Evolutionary conservation across 176 grass and related monocot species (phyloP).

Genomic region (Leersia perrieri): DNA sequence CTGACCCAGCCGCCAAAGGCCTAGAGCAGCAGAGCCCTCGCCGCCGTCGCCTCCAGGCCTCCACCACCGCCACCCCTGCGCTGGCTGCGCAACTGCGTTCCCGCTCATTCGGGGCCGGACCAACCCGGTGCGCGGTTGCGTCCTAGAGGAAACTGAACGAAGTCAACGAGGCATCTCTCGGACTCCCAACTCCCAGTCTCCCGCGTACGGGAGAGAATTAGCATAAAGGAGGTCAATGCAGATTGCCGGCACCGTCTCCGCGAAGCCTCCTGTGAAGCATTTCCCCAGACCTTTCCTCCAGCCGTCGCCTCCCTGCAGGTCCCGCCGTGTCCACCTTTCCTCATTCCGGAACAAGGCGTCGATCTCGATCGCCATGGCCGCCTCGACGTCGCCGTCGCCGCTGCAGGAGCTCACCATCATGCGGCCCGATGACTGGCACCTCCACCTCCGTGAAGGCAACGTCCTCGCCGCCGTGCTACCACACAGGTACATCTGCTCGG

Average conservation of each 20-base stretch:
- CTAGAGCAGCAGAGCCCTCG: too few relatives aligned
- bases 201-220: background rate
- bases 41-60: too few relatives aligned
- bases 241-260: background rate
- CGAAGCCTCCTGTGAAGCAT: constrained; percentile 1
- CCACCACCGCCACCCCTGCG: too few relatives aligned
- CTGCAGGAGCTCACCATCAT: constrained; percentile 52
- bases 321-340: background rate
- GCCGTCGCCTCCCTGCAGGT: background rate
- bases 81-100: too few relatives aligned
- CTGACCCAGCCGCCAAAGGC: too few relatives aligned
- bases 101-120: too few relatives aligned
- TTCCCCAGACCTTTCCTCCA: background rate
- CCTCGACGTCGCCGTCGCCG: background rate
- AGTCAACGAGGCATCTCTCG: too few relatives aligned
- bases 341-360: background rate
- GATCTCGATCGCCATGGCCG: constrained; percentile 22
- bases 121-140: too few relatives aligned
- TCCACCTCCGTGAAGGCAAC: constrained; percentile 76
- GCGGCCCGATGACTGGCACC: constrained; percentile 91
- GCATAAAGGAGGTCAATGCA: constrained; percentile 32
- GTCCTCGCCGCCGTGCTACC: constrained; percentile 66
- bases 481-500: constrained; percentile 39
- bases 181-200: background rate
- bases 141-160: too few relatives aligned